phyloP scores from a whole-genome alignment of 2,329 filamentous ascomycete genomes.

The Colletotrichum ledebouriae region DNA sequence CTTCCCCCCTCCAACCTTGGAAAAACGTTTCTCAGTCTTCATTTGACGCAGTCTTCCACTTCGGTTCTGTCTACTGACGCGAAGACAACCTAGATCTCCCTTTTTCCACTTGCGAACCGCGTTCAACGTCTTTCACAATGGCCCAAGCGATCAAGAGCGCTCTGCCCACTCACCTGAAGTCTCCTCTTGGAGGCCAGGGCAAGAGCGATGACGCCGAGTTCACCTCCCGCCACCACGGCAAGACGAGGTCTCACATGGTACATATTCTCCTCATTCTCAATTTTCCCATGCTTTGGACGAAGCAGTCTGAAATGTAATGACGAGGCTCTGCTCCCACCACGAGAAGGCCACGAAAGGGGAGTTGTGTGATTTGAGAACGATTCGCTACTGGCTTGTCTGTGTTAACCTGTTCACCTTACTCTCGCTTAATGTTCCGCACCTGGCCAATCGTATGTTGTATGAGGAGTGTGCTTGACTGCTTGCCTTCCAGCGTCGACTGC shows the following conservation, averaged over 20 bases:
- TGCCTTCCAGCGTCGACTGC: neutral
- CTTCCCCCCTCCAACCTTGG: constrained; percentile 9
- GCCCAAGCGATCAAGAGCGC: constrained; percentile 79
- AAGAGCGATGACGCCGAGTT: constrained; percentile 62
- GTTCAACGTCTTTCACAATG: constrained; percentile 64
- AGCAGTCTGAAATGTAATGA: neutral
- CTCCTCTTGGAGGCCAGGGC: constrained; percentile 54
- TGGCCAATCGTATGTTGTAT: neutral
- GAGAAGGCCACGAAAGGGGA: neutral
- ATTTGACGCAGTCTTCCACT: neutral
- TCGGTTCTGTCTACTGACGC: constrained; percentile 16
- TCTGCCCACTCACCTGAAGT: constrained; percentile 87
- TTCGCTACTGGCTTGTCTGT: neutral
- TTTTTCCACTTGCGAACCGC: constrained; percentile 22
- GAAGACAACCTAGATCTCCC: constrained; percentile 2
- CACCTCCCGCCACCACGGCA: constrained; percentile 81
- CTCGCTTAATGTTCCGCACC: neutral
- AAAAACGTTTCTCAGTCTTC: neutral
- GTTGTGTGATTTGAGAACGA: neutral
- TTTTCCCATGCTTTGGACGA: constrained; percentile 33
- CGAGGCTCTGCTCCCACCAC: neutral
- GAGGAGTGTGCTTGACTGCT: neutral
- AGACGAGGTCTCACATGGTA: constrained; percentile 88
- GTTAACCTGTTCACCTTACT: neutral
- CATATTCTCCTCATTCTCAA: constrained; percentile 56